Base-by-base conservation (phyloP, 139 green algal species). In the Zygnema circumcarinatum region DNA sequence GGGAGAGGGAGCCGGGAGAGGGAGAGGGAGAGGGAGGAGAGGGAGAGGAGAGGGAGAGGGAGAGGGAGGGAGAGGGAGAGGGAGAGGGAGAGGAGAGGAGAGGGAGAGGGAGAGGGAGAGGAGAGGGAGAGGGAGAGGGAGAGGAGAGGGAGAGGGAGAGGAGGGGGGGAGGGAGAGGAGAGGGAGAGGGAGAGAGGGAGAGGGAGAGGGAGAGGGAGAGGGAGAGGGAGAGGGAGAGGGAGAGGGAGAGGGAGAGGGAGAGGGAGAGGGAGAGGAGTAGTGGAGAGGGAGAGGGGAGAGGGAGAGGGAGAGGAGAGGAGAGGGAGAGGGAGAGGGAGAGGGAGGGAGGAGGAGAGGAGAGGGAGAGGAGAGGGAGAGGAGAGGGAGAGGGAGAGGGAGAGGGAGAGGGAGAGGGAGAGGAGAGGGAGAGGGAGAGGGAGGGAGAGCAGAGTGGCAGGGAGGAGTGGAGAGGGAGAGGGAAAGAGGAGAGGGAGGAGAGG, bases 161-260 rank as follows among this genome's bases (percentile, higher is more conserved):
- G 36, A 11, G 69, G 11, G 69, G 11, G 69, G 36, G 69, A 78
- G 69, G 16, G 36, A 11, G 36, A 11, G 36, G 69, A 78, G 69
- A 78, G 69, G 36, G 69, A 78, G 69, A 78, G 69, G 36, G 69
- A 40, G 36, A 40, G 36, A 11, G 69, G 11, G 69, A 78, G 69
- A 41, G 69, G 11, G 69, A 40, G 36, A 11, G 36, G 69, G 36
- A 40, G 36, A 11, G 36, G 3, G 33, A 47, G 33, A 21, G 33
- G 7, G 33, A 83, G 75, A 72, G 53, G 7, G 33, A 83, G 32
- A 72, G 33, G 3, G 29, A 83, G 33, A 7, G 53, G 7, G 53
- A 56, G 75, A 72, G 32, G 7, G 33, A 83, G 31, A 21, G 33
- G 33, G 33, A 83, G 32, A 72, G 53, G 3, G 53, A 41, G 33